phyloP scores from a whole-genome alignment of 2,329 filamentous ascomycete genomes.

The Colletotrichum incanum region DNA sequence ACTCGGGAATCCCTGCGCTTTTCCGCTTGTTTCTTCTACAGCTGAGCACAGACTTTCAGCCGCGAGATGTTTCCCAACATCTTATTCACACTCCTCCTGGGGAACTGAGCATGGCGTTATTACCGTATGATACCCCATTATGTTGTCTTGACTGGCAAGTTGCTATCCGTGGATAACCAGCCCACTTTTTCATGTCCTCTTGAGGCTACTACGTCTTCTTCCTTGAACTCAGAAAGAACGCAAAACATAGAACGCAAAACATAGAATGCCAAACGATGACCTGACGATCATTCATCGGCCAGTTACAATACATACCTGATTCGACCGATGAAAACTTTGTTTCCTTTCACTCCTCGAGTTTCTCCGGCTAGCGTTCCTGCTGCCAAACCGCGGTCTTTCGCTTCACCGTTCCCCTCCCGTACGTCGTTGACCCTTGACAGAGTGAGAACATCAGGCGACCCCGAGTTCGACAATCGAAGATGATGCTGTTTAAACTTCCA shows the following conservation, averaged over 20 bases:
- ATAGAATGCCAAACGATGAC: background rate
- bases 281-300: background rate
- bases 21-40: background rate
- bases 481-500: constrained; percentile 21
- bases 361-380: background rate
- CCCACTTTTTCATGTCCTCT: background rate
- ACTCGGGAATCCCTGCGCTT: constrained; percentile 8
- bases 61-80: constrained; percentile 19
- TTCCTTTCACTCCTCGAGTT: background rate
- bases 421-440: constrained; percentile 7
- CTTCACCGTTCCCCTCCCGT: background rate
- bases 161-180: constrained; percentile 5
- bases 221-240: constrained; percentile 1
- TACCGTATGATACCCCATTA: constrained; percentile 40
- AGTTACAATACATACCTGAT: constrained; percentile 14
- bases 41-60: constrained; percentile 35
- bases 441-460: constrained; percentile 16
- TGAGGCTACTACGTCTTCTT: background rate
- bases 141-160: constrained; percentile 19
- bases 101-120: constrained; percentile 14
- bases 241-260: background rate
- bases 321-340: constrained; percentile 18
- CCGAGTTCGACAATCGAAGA: constrained; percentile 6
- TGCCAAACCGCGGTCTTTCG: background rate
- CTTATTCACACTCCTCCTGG: background rate